Conservation (phyloP, 495 filamentous ascomycete species). For the Trichoderma reesei region DNA sequence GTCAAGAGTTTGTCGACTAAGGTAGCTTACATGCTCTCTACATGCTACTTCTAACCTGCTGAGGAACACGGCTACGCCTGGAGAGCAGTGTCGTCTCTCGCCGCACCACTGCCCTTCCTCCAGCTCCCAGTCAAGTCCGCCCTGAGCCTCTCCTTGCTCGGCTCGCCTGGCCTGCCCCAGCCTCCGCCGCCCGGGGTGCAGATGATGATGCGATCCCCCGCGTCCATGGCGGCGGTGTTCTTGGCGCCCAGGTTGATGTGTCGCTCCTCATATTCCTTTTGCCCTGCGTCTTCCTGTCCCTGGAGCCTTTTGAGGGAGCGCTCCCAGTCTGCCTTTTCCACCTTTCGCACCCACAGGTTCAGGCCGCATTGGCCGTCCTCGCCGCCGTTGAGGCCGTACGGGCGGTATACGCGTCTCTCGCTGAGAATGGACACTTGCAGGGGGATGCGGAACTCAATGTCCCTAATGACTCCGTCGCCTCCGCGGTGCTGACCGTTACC, state of each 20-base stretch:
- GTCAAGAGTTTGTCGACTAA: no score
- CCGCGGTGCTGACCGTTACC: constrained; percentile 70
- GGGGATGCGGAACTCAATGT: constrained; percentile 89
- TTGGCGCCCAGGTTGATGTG: constrained; percentile 83
- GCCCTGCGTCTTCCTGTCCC: constrained; percentile 20
- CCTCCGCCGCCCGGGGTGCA: constrained; percentile 64
- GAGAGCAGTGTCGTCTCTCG: constrained; percentile 34
- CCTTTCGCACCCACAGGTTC: constrained; percentile 77
- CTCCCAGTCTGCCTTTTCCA: constrained; percentile 40
- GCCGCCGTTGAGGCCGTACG: constrained; percentile 85
- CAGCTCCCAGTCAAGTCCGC: constrained; percentile 46
- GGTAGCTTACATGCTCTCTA: no score
- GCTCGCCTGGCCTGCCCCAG: constrained; percentile 54
- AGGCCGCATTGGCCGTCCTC: constrained; percentile 68
- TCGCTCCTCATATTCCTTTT: constrained; percentile 49
- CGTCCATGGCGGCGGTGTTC: constrained; percentile 80
- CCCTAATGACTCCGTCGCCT: constrained; percentile 82
- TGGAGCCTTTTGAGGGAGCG: constrained; percentile 26
- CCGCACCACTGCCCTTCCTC: constrained; percentile 46
- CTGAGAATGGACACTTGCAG: constrained; percentile 83
- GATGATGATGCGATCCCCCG: constrained; percentile 77
- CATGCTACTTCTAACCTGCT: no score
- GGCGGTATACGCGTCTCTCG: constrained; percentile 76
- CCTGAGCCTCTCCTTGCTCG: constrained; percentile 31
- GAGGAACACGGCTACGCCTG: constrained; percentile 27